These are phyloP conservation scores for Closterium sp. DNA, from an alignment of 139 green algal genomes.

Conservation along the genomic window DNA sequence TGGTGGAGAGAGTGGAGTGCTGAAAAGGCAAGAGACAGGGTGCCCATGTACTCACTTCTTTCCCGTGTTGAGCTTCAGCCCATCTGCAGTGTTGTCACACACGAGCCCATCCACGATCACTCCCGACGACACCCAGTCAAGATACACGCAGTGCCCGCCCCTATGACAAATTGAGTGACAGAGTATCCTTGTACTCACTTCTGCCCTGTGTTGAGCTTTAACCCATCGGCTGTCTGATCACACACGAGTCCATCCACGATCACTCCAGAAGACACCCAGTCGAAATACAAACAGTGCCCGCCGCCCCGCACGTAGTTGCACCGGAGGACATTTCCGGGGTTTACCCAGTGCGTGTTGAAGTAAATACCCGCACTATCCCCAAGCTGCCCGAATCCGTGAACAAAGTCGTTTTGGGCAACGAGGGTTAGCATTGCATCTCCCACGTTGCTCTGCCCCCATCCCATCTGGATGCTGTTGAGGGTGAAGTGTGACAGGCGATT, in stretches of 20 bases:
- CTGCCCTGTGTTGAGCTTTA: conserved; percentile 33
- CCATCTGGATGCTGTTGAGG: no score
- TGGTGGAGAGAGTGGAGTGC: no score
- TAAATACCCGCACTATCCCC: conserved; percentile 1
- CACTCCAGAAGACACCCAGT: background rate
- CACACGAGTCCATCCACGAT: background rate
- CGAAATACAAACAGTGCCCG: background rate
- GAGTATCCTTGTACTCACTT: background rate
- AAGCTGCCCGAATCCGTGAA: background rate
- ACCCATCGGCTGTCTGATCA: background rate
- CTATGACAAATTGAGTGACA: no score
- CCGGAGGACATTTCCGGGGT: conserved; percentile 1
- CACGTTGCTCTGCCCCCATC: no score
- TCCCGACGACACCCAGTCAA: background rate
- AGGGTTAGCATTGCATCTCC: no score
- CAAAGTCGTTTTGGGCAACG: background rate
- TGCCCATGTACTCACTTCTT: background rate
- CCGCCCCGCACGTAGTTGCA: conserved; percentile 11
- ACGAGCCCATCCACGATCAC: conserved; percentile 1
- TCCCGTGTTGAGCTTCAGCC: conserved; percentile 15
- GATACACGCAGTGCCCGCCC: background rate
- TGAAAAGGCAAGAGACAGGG: no score
- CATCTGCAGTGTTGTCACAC: no score
- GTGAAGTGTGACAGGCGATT: no score
- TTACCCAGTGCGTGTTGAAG: conserved; percentile 13